phyloP scores from a whole-genome alignment of 2,329 filamentous ascomycete species.

The Monascus ruber region DNA sequence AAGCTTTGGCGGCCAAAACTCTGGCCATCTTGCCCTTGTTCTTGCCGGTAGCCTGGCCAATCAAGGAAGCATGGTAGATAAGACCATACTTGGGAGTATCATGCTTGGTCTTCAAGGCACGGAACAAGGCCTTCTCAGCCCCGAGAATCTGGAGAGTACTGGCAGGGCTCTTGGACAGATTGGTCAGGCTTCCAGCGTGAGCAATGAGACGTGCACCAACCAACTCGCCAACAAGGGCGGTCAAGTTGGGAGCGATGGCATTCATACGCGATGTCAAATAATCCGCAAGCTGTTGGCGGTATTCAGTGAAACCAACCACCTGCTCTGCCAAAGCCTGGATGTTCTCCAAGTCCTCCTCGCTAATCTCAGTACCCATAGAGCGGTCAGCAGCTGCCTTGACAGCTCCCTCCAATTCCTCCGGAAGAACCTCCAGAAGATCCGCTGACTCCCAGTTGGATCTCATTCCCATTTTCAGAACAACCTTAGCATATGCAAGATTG shows the following conservation, averaged over 20 bases:
- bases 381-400: slow-evolving; percentile 93
- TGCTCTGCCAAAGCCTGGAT: slow-evolving; percentile 86
- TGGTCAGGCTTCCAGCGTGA: slow-evolving; percentile 87
- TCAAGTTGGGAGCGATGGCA: slow-evolving; percentile 92
- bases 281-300: slow-evolving; percentile 73
- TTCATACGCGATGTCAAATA: slow-evolving; percentile 92
- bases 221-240: slow-evolving; percentile 80
- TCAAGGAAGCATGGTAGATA: slow-evolving; percentile 83
- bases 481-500: slow-evolving; percentile 83
- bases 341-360: slow-evolving; percentile 80
- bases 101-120: slow-evolving; percentile 97
- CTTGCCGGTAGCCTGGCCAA: slow-evolving; percentile 91
- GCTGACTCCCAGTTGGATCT: slow-evolving; percentile 64
- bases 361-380: slow-evolving; percentile 97
- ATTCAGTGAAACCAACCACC: slow-evolving; percentile 84
- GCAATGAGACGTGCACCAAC: slow-evolving; percentile 92
- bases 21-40: slow-evolving; percentile 99
- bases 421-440: slow-evolving; percentile 81
- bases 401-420: slow-evolving; percentile 84
- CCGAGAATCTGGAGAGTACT: slow-evolving; percentile 96
- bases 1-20: slow-evolving; percentile 87
- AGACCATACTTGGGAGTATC: slow-evolving; percentile 97
- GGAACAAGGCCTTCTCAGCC: slow-evolving; percentile 97
- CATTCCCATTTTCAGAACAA: slow-evolving; percentile 83
- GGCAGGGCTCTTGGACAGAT: slow-evolving; percentile 85